Conservation (phyloP, 352 stramenopile genomes). For the Pythium rishiriense region DNA sequence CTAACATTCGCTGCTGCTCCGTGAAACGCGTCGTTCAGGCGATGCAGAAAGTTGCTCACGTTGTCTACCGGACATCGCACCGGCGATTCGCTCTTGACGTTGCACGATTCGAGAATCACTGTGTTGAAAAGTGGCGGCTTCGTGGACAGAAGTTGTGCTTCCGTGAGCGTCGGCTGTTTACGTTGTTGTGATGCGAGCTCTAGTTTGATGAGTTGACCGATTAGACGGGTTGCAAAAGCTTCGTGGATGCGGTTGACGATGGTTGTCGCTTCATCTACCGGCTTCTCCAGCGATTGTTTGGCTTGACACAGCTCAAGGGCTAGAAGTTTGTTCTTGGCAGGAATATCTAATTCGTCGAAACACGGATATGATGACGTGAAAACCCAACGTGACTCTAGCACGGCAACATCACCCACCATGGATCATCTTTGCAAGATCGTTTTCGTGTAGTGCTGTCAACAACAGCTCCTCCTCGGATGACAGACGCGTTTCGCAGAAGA, state of each 20-base stretch:
- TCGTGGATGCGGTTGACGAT: slow-evolving; percentile 55
- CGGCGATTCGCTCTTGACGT: slow-evolving; percentile 40
- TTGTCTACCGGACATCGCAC: slow-evolving; percentile 39
- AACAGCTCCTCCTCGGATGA: slow-evolving; percentile 72
- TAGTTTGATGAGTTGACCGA: slow-evolving; percentile 33
- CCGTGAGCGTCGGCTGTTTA: slow-evolving; percentile 17
- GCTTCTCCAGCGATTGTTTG: slow-evolving; percentile 48
- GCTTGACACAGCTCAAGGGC: slow-evolving; percentile 68
- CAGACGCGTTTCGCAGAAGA: slow-evolving; percentile 70
- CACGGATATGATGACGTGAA: not conserved
- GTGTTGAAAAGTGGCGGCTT: slow-evolving; percentile 36
- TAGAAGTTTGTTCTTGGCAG: slow-evolving; percentile 64
- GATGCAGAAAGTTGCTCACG: slow-evolving; percentile 63
- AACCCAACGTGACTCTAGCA: not conserved
- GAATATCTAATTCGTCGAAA: slow-evolving; percentile 40
- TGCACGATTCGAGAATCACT: slow-evolving; percentile 57
- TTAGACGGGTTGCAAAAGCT: slow-evolving; percentile 38
- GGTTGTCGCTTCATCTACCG: slow-evolving; percentile 28
- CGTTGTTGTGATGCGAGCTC: slow-evolving; percentile 8
- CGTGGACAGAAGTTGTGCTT: slow-evolving; percentile 19
- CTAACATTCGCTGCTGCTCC: slow-evolving; percentile 34
- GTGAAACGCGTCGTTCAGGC: slow-evolving; percentile 63
- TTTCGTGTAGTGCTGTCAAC: slow-evolving; percentile 62
- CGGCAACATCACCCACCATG: slow-evolving; percentile 35
- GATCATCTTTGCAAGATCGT: slow-evolving; percentile 59